Evolutionary conservation across 768 basidiomycete species (phyloP), one percentile per base, ranked within the genome.

Genomic region (Pulveroboletus sp.): DNA sequence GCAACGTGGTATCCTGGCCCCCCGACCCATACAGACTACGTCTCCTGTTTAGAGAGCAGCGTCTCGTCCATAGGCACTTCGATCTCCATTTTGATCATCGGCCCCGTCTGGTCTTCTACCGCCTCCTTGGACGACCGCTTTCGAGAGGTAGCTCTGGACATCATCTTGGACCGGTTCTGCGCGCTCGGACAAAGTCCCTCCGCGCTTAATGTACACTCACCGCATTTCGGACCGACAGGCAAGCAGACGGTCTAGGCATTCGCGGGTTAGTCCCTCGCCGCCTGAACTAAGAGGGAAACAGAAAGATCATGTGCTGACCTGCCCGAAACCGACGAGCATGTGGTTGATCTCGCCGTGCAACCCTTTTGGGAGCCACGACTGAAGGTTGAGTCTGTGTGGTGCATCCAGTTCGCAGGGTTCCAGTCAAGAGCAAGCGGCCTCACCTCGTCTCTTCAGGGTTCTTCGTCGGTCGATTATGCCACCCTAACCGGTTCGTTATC

Each of bases 401-500:
- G 10, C 20, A 24, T 20, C 11, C 12, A 10, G 26, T 45, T 30
- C 11, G 38, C 24, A 27, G 22, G 13, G 5, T 10, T 41, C n/a
- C 20, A 17, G 26, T 27, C 40, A 19, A 17, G n/a, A 17, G 14
- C 26, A 16, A 20, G 4, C 1, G 26, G 31, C 10, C 7, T 22
- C 42, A 88, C 86, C 94, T 73, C 0, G 95, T 97, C 60, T 89
- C 82, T 61, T 99, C 95, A 0, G 94, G 89, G 2, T 74, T 86
- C 61, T 85, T 89, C 1, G 93, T 94, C 6, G 81, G 82, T 3
- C 79, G 82, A 52, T 81, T 80, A 67, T 98, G 95, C 95, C 95
- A 99, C 34, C 89, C 84, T 2, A 99, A 68, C 14, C 93, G 76
- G 58, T 98, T 94, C 23, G 93, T 93, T 45, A 99, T 97, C 6